Evolutionary conservation across 2,329 filamentous ascomycete genomes (phyloP).

Genomic region (Fusarium hostae): DNA sequence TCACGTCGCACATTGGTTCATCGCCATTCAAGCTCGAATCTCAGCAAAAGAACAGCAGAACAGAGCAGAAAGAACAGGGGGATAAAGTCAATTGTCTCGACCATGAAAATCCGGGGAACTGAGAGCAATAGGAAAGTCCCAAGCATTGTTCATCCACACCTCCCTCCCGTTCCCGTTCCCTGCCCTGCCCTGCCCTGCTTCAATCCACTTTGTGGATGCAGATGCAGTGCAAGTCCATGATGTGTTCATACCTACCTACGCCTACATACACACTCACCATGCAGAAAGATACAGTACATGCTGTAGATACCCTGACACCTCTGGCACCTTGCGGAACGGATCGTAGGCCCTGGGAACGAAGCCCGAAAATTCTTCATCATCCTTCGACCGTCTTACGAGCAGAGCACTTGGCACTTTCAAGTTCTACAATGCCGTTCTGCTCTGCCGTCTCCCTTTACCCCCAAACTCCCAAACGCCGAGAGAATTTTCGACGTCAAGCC

Average conservation of each 20-base stretch:
- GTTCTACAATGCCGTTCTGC: slow-evolving; percentile 9
- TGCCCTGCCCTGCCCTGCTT: neutral
- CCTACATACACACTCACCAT: neutral
- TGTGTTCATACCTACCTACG: neutral
- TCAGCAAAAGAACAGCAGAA: neutral
- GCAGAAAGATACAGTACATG: neutral
- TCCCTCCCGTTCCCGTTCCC: slow-evolving; percentile 7
- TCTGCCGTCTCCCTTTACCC: slow-evolving; percentile 4
- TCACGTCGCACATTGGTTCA: neutral
- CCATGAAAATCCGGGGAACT: slow-evolving; percentile 38
- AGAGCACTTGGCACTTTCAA: neutral
- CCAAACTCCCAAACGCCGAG: neutral
- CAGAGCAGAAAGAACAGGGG: neutral
- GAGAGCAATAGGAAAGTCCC: slow-evolving; percentile 28
- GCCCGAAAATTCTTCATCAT: slow-evolving; percentile 26
- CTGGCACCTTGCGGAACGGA: slow-evolving; percentile 21
- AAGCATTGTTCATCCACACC: slow-evolving; percentile 19
- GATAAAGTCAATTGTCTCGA: slow-evolving; percentile 24
- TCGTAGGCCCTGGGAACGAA: slow-evolving; percentile 26
- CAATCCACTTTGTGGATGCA: slow-evolving; percentile 31
- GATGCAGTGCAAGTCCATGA: slow-evolving; percentile 7
- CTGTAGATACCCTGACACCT: neutral
- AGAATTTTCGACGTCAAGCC: slow-evolving; percentile 7
- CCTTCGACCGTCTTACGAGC: neutral
- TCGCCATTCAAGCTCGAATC: slow-evolving; percentile 14